Conservation (phyloP, 108 stramenopile genomes). For the Thalassiosira profunda region DNA sequence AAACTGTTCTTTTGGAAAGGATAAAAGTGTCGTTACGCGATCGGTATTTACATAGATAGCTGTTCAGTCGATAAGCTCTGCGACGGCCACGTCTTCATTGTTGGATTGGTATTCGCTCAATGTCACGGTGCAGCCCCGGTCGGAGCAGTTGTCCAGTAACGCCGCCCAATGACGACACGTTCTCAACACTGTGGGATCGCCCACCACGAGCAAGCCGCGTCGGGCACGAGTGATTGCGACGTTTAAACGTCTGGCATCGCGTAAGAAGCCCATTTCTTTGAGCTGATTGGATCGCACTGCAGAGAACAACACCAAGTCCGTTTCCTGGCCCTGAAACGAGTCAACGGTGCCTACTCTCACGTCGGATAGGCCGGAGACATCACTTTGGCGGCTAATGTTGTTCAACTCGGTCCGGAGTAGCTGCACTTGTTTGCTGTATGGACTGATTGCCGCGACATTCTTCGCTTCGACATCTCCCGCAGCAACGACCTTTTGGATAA, state of each 20-base stretch:
- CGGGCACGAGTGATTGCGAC: slow-evolving; percentile 90
- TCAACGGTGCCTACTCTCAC: slow-evolving; percentile 77
- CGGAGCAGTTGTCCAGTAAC: slow-evolving; percentile 49
- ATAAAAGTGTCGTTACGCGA: too few relatives aligned
- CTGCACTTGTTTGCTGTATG: slow-evolving; percentile 70
- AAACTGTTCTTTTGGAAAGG: too few relatives aligned
- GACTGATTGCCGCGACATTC: slow-evolving; percentile 62
- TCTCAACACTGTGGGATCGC: slow-evolving; percentile 50
- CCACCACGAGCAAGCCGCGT: slow-evolving; percentile 67
- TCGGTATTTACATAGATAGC: too few relatives aligned
- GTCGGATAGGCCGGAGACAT: slow-evolving; percentile 10
- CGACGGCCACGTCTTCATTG: background rate
- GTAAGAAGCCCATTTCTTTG: slow-evolving; percentile 80
- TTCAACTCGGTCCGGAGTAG: slow-evolving; percentile 47
- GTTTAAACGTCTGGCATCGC: slow-evolving; percentile 80
- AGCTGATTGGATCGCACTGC: slow-evolving; percentile 60
- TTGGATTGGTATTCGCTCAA: slow-evolving; percentile 16
- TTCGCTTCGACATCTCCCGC: slow-evolving; percentile 43
- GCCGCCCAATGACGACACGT: slow-evolving; percentile 67
- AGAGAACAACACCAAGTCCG: slow-evolving; percentile 71
- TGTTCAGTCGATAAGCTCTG: too few relatives aligned
- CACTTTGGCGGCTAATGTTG: slow-evolving; percentile 6
- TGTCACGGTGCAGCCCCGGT: slow-evolving; percentile 41
- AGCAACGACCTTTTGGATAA: slow-evolving; percentile 46
- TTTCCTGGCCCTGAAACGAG: slow-evolving; percentile 82